These are phyloP conservation scores for Choiromyces venosus DNA, from an alignment of 495 filamentous ascomycete species.

Conservation along the genomic window DNA sequence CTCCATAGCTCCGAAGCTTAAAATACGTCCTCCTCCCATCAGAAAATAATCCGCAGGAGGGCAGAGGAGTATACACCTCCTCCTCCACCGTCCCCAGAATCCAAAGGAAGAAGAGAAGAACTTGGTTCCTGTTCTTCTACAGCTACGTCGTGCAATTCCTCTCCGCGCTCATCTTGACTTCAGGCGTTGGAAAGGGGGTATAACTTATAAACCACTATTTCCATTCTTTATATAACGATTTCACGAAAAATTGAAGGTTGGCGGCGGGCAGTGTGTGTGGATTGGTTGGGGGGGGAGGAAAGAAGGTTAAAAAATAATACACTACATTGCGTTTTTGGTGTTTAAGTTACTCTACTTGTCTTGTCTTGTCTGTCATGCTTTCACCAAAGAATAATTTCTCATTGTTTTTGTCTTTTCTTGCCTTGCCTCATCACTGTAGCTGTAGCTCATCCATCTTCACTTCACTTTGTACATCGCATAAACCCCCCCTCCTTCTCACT, in stretches of 20 bases:
- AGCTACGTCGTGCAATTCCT: conserved; percentile 87
- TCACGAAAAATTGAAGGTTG: not conserved
- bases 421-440: not conserved
- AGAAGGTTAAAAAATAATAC: too few species aligned
- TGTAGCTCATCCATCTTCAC: not conserved
- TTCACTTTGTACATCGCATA: not conserved
- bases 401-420: not conserved
- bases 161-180: conserved; percentile 86
- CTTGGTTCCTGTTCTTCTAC: conserved; percentile 93
- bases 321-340: conserved; percentile 1
- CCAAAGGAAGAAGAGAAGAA: conserved; percentile 78
- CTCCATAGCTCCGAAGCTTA: conserved; percentile 73
- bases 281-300: not conserved
- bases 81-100: conserved; percentile 44
- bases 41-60: conserved; percentile 49
- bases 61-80: conserved; percentile 45
- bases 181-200: conserved; percentile 33
- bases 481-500: too few species aligned
- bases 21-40: conserved; percentile 87
- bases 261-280: not conserved
- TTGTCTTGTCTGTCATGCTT: not conserved
- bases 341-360: too few species aligned
- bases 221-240: not conserved
- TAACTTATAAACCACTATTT: not conserved
- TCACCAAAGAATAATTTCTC: not conserved